These are phyloP conservation scores for Manihot esculenta DNA, from an alignment of 441 rosid species.

Conservation along the genomic window DNA sequence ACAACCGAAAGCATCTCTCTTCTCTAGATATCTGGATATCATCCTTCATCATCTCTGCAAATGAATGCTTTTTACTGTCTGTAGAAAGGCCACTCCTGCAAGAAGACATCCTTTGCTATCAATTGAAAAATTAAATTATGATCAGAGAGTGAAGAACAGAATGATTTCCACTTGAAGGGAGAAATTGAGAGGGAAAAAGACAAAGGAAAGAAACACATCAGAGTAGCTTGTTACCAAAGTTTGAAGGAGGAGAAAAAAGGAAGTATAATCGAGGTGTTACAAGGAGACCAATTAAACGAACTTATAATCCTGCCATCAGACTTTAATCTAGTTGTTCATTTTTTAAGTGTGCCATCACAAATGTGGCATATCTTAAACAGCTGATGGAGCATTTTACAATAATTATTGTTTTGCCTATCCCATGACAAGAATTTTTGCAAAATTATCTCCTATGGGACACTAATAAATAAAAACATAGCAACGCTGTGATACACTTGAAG, in stretches of 20 bases:
- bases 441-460: background rate
- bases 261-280: background rate
- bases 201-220: background rate
- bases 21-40: constrained; percentile 33
- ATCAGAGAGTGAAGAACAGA: background rate
- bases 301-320: background rate
- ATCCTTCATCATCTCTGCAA: constrained; percentile 34
- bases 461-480: background rate
- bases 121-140: constrained; percentile 8
- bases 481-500: background rate
- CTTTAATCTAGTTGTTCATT: background rate
- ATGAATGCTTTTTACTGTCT: constrained; percentile 28
- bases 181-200: background rate
- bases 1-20: constrained; percentile 32
- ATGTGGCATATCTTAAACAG: background rate
- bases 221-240: background rate
- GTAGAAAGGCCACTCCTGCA: constrained; percentile 33
- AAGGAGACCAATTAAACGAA: background rate
- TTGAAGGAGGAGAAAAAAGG: background rate
- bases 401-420: background rate
- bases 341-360: background rate
- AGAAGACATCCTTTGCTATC: constrained; percentile 10
- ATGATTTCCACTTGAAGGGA: background rate
- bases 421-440: background rate
- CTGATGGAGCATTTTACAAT: background rate